phyloP scores from a whole-genome alignment of 2,329 filamentous ascomycete genomes.

The Botrytis porri region DNA sequence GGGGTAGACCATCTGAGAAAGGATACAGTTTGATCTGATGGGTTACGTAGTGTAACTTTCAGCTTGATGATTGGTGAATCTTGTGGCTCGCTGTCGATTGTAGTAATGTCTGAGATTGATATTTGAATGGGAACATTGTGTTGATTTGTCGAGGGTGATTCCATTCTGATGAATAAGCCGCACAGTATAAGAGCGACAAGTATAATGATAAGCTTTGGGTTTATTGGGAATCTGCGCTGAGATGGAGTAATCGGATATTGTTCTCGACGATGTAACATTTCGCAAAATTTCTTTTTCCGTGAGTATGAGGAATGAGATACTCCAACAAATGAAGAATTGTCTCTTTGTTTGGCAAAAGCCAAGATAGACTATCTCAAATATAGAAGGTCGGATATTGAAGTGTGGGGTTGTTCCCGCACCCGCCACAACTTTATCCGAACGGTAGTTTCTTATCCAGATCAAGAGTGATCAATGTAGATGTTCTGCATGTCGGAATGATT shows the following conservation, averaged over 20 bases:
- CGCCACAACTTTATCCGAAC: background rate
- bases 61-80: constrained; percentile 11
- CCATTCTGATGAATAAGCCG: constrained; percentile 3
- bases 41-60: constrained; percentile 31
- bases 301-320: background rate
- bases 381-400: constrained; percentile 3
- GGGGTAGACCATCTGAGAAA: constrained; percentile 42
- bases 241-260: background rate
- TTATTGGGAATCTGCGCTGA: background rate
- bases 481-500: background rate
- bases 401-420: background rate
- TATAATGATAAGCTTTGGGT: background rate
- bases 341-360: background rate
- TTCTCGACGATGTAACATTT: background rate
- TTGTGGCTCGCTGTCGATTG: background rate
- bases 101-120: background rate
- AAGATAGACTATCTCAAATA: constrained; percentile 1
- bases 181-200: background rate
- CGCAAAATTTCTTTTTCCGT: background rate
- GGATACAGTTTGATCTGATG: constrained; percentile 34
- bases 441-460: constrained; percentile 4
- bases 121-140: constrained; percentile 3
- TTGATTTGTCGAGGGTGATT: background rate
- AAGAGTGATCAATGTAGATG: background rate
- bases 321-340: background rate